Conservation (phyloP, 495 filamentous ascomycete genomes). For the Lentithecium fluviatile region DNA sequence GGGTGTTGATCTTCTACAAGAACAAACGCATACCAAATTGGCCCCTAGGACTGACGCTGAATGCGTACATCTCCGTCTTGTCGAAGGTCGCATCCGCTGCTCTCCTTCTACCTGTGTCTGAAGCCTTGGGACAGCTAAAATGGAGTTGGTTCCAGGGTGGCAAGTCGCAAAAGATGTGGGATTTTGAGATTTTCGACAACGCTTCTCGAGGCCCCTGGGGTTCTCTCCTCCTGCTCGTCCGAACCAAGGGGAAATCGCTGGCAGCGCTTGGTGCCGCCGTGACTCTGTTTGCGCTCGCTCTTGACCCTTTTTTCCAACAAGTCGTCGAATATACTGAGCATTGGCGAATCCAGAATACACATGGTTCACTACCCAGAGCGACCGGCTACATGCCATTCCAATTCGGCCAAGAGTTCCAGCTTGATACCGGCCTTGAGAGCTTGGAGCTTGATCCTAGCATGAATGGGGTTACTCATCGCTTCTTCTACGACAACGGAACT, state of each 20-base stretch:
- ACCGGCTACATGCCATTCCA: conserved; percentile 1
- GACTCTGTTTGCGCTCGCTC: conserved; percentile 24
- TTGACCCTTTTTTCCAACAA: conserved; percentile 36
- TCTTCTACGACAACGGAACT: conserved; percentile 19
- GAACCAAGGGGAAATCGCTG: conserved; percentile 19
- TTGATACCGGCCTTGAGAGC: not conserved
- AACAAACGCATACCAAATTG: conserved; percentile 9
- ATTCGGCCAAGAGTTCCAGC: not conserved
- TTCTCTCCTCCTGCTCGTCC: conserved; percentile 24
- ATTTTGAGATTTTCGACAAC: conserved; percentile 33
- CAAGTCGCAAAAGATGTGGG: conserved; percentile 28
- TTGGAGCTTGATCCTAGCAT: not conserved
- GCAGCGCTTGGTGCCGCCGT: conserved; percentile 27
- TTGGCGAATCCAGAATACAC: conserved; percentile 11
- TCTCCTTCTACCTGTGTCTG: conserved; percentile 23
- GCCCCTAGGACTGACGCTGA: conserved; percentile 20
- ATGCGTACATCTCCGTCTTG: conserved; percentile 28
- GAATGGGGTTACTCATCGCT: not conserved
- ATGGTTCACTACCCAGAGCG: conserved; percentile 9
- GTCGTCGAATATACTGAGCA: conserved; percentile 25
- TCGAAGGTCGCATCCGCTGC: conserved; percentile 25
- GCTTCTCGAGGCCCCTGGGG: conserved; percentile 31
- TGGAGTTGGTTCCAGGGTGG: conserved; percentile 31
- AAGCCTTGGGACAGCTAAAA: conserved; percentile 33
- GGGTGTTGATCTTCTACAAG: conserved; percentile 6